Base-by-base conservation (phyloP, 768 basidiomycete genomes). In the Imleria badia region DNA sequence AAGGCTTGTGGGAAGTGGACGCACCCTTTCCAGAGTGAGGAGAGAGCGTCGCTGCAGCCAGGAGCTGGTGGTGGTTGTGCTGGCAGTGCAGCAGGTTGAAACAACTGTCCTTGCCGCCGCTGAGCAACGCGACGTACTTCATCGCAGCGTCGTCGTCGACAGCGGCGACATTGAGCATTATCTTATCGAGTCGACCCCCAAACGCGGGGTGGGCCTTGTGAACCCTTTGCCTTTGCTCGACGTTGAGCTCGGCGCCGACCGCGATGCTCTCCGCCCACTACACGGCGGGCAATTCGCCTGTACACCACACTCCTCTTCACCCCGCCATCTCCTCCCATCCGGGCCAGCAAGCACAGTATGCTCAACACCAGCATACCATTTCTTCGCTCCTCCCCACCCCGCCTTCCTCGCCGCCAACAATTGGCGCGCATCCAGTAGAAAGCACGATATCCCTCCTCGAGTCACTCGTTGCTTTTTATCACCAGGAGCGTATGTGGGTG, bases 81-180 rank as follows among this genome's bases (percentile, higher is more conserved):
- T 82, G 74, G 67, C 94, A 96, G 72, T 98, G 95, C 12, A 93
- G 72, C 40, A 98, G 83, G 66, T 96, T 98, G 80, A 86, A 98
- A 77, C 93, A 94, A 70, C 90, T 93, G 73, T 99, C 97, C 73
- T 99, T 99, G 30, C 97, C 97, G 36, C 97, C 97, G 54, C 95
- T 98, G 58, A 99, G 85, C 54, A 99, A 76, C 2, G 88, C 96
- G 66, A 98, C 84, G 70, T 93, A 92, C 75, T 94, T 93, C 93
- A 96, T 95, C 45, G 54, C 60, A 14, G 38, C 6, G 43, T 42
- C 41, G 45, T 41, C 14, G 39, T 30, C 3, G 23, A 14, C 23
- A 11, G 17, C 19, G 48, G 3, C 7, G 13, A 26, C 17, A n/a
- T n/a, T 12, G 0, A 35, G 13, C 12, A 5, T 33, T 44, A 55